These are phyloP conservation scores for Udeniomyces megalosporus DNA, from an alignment of 768 basidiomycete genomes.

Conservation along the genomic window DNA sequence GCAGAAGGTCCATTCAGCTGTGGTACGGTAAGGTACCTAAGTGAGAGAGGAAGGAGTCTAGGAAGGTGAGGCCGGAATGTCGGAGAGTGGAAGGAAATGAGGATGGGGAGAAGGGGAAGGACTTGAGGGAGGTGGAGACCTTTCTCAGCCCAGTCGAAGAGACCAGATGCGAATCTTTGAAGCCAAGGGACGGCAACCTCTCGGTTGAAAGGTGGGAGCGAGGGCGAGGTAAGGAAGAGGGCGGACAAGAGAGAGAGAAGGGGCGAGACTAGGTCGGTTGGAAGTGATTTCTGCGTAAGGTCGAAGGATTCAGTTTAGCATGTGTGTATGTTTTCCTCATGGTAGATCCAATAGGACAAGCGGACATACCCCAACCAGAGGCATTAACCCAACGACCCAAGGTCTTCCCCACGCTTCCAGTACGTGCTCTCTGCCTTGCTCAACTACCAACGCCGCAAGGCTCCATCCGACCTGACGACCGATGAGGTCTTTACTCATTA, in stretches of 20 bases:
- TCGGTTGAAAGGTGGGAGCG: slow-evolving; percentile 63
- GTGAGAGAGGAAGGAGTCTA: slow-evolving; percentile 39
- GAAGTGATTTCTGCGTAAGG: slow-evolving; percentile 39
- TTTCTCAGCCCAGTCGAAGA: slow-evolving; percentile 44
- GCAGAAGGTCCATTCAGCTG: slow-evolving; percentile 39
- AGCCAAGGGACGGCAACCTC: slow-evolving; percentile 57
- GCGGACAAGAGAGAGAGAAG: slow-evolving; percentile 43
- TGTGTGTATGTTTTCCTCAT: not conserved
- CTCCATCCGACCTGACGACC: slow-evolving; percentile 10
- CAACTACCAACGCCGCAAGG: not conserved
- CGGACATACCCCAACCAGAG: slow-evolving; percentile 7
- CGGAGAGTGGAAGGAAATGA: slow-evolving; percentile 52
- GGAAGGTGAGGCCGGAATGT: slow-evolving; percentile 43
- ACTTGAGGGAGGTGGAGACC: slow-evolving; percentile 28
- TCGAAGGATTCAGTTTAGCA: slow-evolving; percentile 57
- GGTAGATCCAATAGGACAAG: not conserved
- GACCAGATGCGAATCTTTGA: slow-evolving; percentile 48
- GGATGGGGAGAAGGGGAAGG: slow-evolving; percentile 37
- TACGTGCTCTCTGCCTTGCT: slow-evolving; percentile 1
- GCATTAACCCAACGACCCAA: slow-evolving; percentile 7
- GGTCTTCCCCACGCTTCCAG: slow-evolving; percentile 1
- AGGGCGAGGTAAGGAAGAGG: slow-evolving; percentile 45
- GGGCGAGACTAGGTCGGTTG: not conserved
- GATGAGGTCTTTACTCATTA: slow-evolving; percentile 8
- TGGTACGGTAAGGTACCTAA: slow-evolving; percentile 44